Evolutionary conservation across 805 yeast species (phyloP).

Genomic region (Kazachstania kunashirensis): DNA sequence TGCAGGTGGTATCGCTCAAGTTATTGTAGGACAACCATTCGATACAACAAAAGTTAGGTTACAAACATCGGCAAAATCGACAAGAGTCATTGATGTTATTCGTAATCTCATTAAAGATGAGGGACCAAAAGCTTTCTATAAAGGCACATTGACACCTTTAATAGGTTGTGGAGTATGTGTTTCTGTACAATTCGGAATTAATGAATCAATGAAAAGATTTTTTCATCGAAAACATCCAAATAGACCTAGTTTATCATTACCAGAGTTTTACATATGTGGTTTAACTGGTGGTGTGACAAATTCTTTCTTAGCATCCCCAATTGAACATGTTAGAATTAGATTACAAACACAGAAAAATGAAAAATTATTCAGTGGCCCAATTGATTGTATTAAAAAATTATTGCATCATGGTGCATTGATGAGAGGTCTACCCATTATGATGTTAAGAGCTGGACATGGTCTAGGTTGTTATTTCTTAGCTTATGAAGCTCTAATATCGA

Average conservation of each 20-base stretch:
- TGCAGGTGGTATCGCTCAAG: conserved; percentile 92
- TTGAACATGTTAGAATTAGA: conserved; percentile 89
- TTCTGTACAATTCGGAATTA: conserved; percentile 89
- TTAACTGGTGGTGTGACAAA: conserved; percentile 90
- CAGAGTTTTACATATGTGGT: conserved; percentile 79
- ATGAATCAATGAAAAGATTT: conserved; percentile 83
- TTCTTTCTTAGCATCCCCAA: conserved; percentile 83
- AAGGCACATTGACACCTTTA: conserved; percentile 89
- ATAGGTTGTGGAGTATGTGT: conserved; percentile 98
- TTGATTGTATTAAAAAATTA: conserved; percentile 39
- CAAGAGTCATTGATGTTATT: conserved; percentile 64
- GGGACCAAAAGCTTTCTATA: conserved; percentile 78
- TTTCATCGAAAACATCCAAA: conserved; percentile 38
- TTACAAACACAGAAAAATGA: conserved; percentile 61
- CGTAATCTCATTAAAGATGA: conserved; percentile 63
- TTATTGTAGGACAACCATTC: conserved; percentile 90
- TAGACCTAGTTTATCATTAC: conserved; percentile 32
- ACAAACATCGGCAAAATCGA: conserved; percentile 76
- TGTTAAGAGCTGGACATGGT: conserved; percentile 78
- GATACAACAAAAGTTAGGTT: conserved; percentile 90
- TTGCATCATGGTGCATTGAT: conserved; percentile 50
- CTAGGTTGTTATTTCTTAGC: conserved; percentile 82
- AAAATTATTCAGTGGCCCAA: conserved; percentile 45
- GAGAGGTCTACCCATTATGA: conserved; percentile 76
- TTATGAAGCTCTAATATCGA: conserved; percentile 76